Conservation (phyloP, 129 eudicot species). For the Rutidosis leptorrhynchoides region DNA sequence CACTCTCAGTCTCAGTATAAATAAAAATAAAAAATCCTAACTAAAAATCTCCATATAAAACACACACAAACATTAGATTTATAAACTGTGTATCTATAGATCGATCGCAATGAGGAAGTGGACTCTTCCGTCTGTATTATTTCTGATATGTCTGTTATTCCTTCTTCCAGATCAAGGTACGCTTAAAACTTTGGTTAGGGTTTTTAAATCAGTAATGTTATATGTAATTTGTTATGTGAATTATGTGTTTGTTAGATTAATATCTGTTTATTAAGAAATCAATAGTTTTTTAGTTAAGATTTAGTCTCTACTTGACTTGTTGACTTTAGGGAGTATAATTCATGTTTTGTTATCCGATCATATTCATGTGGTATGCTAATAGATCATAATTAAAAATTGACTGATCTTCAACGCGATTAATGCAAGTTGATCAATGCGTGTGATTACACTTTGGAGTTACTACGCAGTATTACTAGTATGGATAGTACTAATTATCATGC, state of each 20-base stretch:
- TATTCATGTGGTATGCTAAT: no score
- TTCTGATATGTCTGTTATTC: slow-evolving; percentile 71
- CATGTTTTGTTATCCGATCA: no score
- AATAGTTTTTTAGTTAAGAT: no score
- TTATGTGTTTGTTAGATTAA: no score
- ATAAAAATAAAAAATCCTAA: slow-evolving; percentile 9
- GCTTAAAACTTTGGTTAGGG: background rate
- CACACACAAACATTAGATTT: background rate
- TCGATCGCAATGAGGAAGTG: slow-evolving; percentile 80
- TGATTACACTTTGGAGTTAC: no score
- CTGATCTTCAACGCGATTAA: no score
- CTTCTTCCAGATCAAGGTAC: slow-evolving; percentile 96
- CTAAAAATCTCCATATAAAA: slow-evolving; percentile 31
- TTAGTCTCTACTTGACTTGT: no score
- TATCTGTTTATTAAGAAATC: no score
- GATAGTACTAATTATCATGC: background rate
- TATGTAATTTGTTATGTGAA: background rate
- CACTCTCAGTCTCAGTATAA: background rate
- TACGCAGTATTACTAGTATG: no score
- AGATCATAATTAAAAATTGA: no score
- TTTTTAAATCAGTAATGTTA: slow-evolving; percentile 4
- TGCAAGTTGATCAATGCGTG: no score
- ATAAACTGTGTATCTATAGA: background rate
- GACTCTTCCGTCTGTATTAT: slow-evolving; percentile 73
- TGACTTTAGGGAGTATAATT: no score